Evolutionary conservation across 176 grass and related monocot genomes (phyloP), one percentile per base, ranked within the genome.

Genomic region (Olyra latifolia): DNA sequence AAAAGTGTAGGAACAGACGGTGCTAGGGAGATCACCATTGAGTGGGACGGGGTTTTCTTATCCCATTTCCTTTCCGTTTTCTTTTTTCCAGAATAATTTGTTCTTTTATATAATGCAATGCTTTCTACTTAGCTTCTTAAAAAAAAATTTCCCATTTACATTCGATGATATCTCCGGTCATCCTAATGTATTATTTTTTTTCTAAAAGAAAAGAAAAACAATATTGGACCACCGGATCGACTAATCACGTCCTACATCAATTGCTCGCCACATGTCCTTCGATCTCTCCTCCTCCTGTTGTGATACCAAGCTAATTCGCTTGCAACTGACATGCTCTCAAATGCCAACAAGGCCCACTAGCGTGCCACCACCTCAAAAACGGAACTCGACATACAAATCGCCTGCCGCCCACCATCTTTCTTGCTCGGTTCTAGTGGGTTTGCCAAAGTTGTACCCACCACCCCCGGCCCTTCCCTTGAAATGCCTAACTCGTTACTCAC

Each of bases 391-490:
- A 58, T 25, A 25, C 4, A 0, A 2, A 14, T 49, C 54, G 9
- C 24, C 1, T 13, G 0, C 0, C 1, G 4, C 10, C 23, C 10
- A 25, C 23, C 23, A 25, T 10, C 23, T 58, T 58, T 58, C 55
- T 58, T 27, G 10, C 55, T 10, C 4, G 3, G 4, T 10, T 58
- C 10, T 1, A 25, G 4, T 6, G 55, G 11, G 4, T 27, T 3
- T 1, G 3, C n/a, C 0, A 1, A 16, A 0, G n/a, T 11, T 6
- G 0, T 24, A 24, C 10, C 46, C 46, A 16, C 1, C 14, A 0
- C 1, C 4, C 1, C 16, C 14, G 16, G 6, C 22, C n/a, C 0
- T 10, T 3, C 22, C 3, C n/a, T 24, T 56, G 53, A 0, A 1
- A 23, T 9, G 11, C 1, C 3, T 10, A 56, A 56, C n/a, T 56